Percentiles rank a stretch among this genome's conserved stretches.
Evolutionary conservation across 2,329 filamentous ascomycete species (phyloP).

Genomic region (Cryphonectria parasitica): DNA sequence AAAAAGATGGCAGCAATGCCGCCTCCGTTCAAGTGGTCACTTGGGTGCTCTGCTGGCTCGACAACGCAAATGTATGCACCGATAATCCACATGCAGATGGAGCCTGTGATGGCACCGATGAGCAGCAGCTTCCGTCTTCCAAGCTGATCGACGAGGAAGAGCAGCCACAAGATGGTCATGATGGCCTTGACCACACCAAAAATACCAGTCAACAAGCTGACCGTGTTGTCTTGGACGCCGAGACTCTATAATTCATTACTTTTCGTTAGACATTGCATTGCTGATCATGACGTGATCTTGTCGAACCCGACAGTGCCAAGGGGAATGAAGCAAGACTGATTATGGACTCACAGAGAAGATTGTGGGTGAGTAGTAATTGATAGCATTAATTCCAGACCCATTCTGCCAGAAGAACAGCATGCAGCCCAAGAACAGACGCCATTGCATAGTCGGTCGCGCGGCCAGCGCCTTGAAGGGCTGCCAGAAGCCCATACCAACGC

Average conservation of each 20-base stretch:
- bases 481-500: slow-evolving; percentile 63
- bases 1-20: slow-evolving; percentile 69
- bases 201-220: slow-evolving; percentile 68
- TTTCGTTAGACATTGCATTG: slow-evolving; percentile 68
- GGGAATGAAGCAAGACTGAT: slow-evolving; percentile 57
- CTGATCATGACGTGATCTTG: slow-evolving; percentile 39
- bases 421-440: slow-evolving; percentile 65
- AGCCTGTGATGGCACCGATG: slow-evolving; percentile 61
- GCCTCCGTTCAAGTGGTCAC: slow-evolving; percentile 35
- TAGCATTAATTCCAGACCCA: slow-evolving; percentile 49
- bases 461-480: slow-evolving; percentile 57
- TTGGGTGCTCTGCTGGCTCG: slow-evolving; percentile 41
- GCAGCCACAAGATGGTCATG: slow-evolving; percentile 69
- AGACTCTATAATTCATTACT: slow-evolving; percentile 67
- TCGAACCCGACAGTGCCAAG: slow-evolving; percentile 58
- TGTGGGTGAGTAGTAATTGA: slow-evolving; percentile 50
- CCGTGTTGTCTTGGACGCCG: slow-evolving; percentile 49
- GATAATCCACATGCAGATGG: slow-evolving; percentile 68
- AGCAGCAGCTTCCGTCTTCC: slow-evolving; percentile 64
- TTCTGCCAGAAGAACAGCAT: slow-evolving; percentile 72
- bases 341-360: slow-evolving; percentile 50
- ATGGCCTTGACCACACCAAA: slow-evolving; percentile 77
- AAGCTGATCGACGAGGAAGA: slow-evolving; percentile 68
- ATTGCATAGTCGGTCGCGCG: slow-evolving; percentile 54
- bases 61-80: slow-evolving; percentile 62